Evolutionary conservation across 306 rosid species (phyloP).

Genomic region (Inga leiocalycina): DNA sequence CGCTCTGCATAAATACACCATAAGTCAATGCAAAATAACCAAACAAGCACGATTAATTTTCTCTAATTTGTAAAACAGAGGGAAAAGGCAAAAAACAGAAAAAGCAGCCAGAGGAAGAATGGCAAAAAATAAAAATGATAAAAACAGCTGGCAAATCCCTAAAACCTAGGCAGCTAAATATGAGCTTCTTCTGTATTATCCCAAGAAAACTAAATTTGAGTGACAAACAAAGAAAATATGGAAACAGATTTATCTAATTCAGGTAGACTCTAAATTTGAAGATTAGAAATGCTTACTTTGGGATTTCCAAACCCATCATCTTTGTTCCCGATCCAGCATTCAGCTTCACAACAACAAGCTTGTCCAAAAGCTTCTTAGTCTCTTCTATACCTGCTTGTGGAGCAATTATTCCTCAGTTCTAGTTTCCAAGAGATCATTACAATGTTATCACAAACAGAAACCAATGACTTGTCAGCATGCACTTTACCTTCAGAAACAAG

Average conservation of each 20-base stretch:
- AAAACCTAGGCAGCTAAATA: slow-evolving; percentile 9
- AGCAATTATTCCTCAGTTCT: slow-evolving; percentile 5
- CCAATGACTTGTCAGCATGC: neutral
- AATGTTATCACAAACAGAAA: slow-evolving; percentile 9
- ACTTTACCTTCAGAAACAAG: slow-evolving; percentile 54
- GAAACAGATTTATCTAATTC: neutral
- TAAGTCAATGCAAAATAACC: slow-evolving; percentile 2
- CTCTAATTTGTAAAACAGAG: neutral
- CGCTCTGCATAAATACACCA: neutral
- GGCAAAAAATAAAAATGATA: neutral
- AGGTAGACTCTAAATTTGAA: neutral
- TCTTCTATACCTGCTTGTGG: slow-evolving; percentile 47
- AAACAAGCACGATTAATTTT: neutral
- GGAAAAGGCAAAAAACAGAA: neutral
- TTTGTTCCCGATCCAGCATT: slow-evolving; percentile 44
- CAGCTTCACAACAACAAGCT: slow-evolving; percentile 72
- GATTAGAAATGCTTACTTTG: slow-evolving; percentile 55
- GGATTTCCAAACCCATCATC: slow-evolving; percentile 58
- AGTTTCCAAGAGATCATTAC: neutral
- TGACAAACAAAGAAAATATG: neutral
- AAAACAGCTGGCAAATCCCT: neutral
- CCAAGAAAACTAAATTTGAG: neutral
- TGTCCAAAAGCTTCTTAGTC: slow-evolving; percentile 64
- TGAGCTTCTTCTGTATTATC: neutral
- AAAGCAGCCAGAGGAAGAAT: neutral